Base-by-base conservation (phyloP, 768 basidiomycete genomes). In the Megacollybia marginata region DNA sequence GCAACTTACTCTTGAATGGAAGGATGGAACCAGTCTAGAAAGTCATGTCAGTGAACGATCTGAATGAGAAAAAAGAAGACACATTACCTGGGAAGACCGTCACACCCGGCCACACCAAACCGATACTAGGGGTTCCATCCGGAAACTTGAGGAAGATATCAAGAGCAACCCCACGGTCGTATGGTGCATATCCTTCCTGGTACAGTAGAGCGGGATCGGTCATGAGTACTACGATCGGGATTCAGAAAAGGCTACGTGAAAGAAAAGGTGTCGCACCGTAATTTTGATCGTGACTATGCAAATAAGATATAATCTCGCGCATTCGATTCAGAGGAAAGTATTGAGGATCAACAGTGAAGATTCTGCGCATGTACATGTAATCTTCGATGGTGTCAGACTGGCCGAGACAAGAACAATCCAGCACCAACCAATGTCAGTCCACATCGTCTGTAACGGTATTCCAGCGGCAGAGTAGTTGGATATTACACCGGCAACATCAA, bases 371-470 rank as follows among this genome's bases (percentile, higher is more conserved):
- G 58, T 76, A 69, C 83, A 86, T 86, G 62, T 85, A 86, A 60
- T 88, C 82, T 82, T 31, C 7, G 33, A 32, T 28, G 32, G 32
- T 8, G 33, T 15, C 18, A 42, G 19, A 52, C 33, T 16, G 16
- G 5, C 19, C 15, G 15, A 20, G 44, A 40, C 23, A 34, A 16
- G 50, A 56, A 13, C 55, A 28, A 28, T 28, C 23, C 2, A 28
- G 23, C n/a, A 28, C 23, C 23, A 28, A 76, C 82, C 82, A 33
- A 87, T 87, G 61, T 86, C 85, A 2, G 83, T 84, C 84, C 84
- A 86, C 83, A 86, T 85, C 0, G 83, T 85, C 62, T 88, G 83
- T 4, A 86, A 71, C 7, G 84, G 85, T 48, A 88, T 86, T 4
- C 64, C 59, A 0, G 82, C 80, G 1, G 65, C 71, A 1, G 79